These are phyloP conservation scores for Achaetomiella virescens DNA, from an alignment of 495 filamentous ascomycete genomes.

Conservation along the genomic window DNA sequence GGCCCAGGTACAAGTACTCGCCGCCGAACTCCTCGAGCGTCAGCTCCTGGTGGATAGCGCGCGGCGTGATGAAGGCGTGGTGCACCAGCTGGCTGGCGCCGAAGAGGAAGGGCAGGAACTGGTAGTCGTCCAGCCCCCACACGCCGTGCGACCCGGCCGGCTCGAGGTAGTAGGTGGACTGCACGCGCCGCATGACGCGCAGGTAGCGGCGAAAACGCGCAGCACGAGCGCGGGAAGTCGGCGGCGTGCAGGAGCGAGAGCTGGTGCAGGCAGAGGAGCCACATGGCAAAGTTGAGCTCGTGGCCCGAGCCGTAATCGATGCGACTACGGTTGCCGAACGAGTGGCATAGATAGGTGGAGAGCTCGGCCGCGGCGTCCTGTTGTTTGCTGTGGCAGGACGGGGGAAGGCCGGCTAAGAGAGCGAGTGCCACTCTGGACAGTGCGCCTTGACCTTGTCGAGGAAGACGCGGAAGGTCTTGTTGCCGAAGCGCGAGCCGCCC, in stretches of 20 bases:
- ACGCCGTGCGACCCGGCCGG: conserved; percentile 93
- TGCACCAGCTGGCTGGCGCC: conserved; percentile 83
- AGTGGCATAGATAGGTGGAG: conserved; percentile 72
- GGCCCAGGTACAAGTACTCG: conserved; percentile 83
- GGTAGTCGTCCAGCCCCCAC: conserved; percentile 97
- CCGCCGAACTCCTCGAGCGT: conserved; percentile 77
- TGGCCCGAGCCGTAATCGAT: conserved; percentile 97
- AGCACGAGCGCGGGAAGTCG: conserved; percentile 66
- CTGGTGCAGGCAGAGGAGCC: conserved; percentile 84
- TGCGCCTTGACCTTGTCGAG: conserved; percentile 62
- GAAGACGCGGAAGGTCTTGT: conserved; percentile 79
- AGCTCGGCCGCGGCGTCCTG: conserved; percentile 58
- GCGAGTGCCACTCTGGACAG: conserved; percentile 52
- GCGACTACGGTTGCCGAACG: conserved; percentile 77
- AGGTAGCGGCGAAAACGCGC: conserved; percentile 77
- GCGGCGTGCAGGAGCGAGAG: conserved; percentile 55
- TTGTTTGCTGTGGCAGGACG: conserved; percentile 36
- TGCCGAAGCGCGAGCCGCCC: conserved; percentile 87
- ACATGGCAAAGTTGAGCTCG: conserved; percentile 93
- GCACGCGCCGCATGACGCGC: conserved; percentile 69
- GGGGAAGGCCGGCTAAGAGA: conserved; percentile 35
- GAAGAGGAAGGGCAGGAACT: conserved; percentile 93
- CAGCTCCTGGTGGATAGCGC: conserved; percentile 77
- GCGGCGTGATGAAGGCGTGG: conserved; percentile 81
- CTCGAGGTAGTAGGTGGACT: conserved; percentile 89